Evolutionary conservation across 768 basidiomycete species (phyloP).

Genomic region (Pleurotus tuber-regium): DNA sequence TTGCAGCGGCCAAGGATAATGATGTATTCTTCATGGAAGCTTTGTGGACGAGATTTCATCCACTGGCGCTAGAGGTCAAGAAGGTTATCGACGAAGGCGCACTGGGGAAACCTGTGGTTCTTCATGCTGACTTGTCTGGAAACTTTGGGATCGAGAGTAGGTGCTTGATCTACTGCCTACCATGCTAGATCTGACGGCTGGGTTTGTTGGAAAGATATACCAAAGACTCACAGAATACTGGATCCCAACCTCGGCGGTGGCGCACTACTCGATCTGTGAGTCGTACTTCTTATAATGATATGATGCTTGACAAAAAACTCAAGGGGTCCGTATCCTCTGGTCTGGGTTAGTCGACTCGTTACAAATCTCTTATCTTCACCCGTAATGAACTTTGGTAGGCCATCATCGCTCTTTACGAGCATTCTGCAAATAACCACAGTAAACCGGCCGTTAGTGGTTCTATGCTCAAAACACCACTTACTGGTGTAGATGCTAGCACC

Average conservation of each 20-base stretch:
- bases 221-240: slow-evolving; percentile 70
- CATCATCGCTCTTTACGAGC: slow-evolving; percentile 75
- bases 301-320: slow-evolving; percentile 6
- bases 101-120: slow-evolving; percentile 63
- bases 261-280: slow-evolving; percentile 80
- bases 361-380: background rate
- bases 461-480: slow-evolving; percentile 76
- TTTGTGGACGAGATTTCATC: slow-evolving; percentile 84
- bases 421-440: slow-evolving; percentile 64
- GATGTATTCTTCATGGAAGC: slow-evolving; percentile 92
- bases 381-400: slow-evolving; percentile 39
- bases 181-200: background rate
- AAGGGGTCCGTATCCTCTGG: slow-evolving; percentile 79
- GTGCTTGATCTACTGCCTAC: slow-evolving; percentile 18
- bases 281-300: background rate
- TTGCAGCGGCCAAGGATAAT: slow-evolving; percentile 71
- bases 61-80: slow-evolving; percentile 63
- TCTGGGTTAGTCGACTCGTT: slow-evolving; percentile 53
- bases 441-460: slow-evolving; percentile 62
- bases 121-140: slow-evolving; percentile 76
- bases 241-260: slow-evolving; percentile 82
- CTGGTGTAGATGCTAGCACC: slow-evolving; percentile 77
- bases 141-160: slow-evolving; percentile 66
- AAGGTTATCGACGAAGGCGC: slow-evolving; percentile 56
- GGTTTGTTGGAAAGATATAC: slow-evolving; percentile 43